Conservation (phyloP, 2,329 filamentous ascomycete genomes). For the Emericellopsis atlantica region DNA sequence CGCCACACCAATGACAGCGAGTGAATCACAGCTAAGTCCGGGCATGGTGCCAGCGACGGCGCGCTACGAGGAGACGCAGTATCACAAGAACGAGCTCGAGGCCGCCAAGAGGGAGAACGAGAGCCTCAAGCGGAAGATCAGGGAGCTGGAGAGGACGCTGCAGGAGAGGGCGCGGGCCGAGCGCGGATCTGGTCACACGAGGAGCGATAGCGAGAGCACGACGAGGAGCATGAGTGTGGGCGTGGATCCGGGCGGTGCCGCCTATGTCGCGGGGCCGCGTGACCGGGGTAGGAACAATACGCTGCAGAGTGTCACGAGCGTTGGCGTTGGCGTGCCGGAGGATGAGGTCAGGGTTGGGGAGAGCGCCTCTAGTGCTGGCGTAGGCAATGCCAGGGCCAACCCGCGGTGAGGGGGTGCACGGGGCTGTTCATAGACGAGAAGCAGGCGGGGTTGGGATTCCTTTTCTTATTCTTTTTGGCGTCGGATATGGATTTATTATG, state of each 20-base stretch:
- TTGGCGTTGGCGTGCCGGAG: conserved; percentile 42
- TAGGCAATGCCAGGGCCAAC: not conserved
- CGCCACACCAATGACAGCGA: conserved; percentile 14
- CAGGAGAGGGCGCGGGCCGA: conserved; percentile 30
- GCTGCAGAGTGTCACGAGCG: conserved; percentile 29
- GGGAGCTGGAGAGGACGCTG: conserved; percentile 46
- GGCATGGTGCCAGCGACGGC: conserved; percentile 42
- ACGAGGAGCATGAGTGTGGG: conserved; percentile 32
- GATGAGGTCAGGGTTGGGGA: conserved; percentile 49
- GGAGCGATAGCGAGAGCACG: conserved; percentile 42
- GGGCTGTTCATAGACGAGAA: no score
- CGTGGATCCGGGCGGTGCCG: conserved; percentile 16
- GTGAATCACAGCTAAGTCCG: conserved; percentile 32
- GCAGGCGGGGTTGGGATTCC: no score
- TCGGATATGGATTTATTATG: no score
- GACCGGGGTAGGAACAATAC: conserved; percentile 23
- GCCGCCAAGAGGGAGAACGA: conserved; percentile 53
- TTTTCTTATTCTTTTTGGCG: no score
- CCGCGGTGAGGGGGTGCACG: no score
- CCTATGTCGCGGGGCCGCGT: conserved; percentile 32
- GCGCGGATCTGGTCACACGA: conserved; percentile 29
- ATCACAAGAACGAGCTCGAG: conserved; percentile 48
- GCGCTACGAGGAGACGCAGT: conserved; percentile 50
- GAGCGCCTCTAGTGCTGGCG: conserved; percentile 37
- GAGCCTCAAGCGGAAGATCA: conserved; percentile 43